Percentiles rank a stretch among this genome's conserved stretches.
Evolutionary conservation across 2,329 filamentous ascomycete genomes (phyloP).

Genomic region (Bretziella fagacearum): DNA sequence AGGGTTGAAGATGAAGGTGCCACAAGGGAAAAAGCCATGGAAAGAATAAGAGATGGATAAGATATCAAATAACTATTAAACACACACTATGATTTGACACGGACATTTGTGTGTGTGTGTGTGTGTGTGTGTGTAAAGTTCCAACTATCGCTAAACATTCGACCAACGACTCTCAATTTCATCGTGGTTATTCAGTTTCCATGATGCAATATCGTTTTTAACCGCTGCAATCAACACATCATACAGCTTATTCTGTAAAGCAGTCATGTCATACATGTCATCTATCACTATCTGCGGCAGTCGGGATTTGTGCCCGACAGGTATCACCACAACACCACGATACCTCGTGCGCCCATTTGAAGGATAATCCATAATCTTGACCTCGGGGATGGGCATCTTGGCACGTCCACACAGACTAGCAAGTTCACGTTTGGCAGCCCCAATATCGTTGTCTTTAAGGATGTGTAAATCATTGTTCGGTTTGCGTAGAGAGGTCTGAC

Average conservation of each 20-base stretch:
- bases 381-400: too few species aligned
- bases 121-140: too few species aligned
- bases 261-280: background rate
- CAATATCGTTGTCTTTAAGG: too few species aligned
- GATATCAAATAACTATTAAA: constrained; percentile 13
- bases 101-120: too few species aligned
- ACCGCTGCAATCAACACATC: background rate
- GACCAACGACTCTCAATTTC: background rate
- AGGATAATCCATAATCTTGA: background rate
- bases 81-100: too few species aligned
- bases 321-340: background rate
- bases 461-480: too few species aligned
- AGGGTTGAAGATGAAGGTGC: constrained; percentile 32
- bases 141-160: too few species aligned
- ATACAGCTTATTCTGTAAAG: background rate
- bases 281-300: background rate
- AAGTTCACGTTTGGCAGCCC: too few species aligned
- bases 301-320: background rate
- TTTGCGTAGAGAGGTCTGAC: too few species aligned
- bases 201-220: background rate
- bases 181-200: background rate
- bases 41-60: constrained; percentile 15
- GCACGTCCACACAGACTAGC: too few species aligned
- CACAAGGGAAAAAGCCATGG: constrained; percentile 29
- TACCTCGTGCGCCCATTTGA: background rate